Evolutionary conservation across 2,329 filamentous ascomycete genomes (phyloP).

Genomic region (Ophiocordyceps camponoti-rufipedis): DNA sequence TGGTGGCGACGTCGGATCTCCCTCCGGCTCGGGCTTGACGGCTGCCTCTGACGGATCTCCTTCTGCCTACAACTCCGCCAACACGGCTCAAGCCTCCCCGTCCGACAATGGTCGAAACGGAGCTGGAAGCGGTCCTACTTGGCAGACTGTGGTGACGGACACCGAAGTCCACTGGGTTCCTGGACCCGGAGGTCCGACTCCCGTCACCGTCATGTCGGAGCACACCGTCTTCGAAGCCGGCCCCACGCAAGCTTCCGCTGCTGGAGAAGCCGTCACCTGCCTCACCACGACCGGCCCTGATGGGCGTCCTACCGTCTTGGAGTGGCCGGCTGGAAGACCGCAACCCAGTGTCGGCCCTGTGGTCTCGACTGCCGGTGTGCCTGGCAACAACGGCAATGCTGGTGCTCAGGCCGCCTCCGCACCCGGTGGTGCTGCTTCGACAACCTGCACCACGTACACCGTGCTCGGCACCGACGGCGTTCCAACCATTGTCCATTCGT

Average conservation of each 20-base stretch:
- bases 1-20: slow-evolving; percentile 1
- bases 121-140: slow-evolving; percentile 1
- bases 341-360: slow-evolving; percentile 4
- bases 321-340: slow-evolving; percentile 2
- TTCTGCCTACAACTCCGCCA: background rate
- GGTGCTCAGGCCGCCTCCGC: slow-evolving; percentile 2
- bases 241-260: background rate
- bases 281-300: slow-evolving; percentile 7
- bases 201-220: slow-evolving; percentile 7
- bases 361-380: slow-evolving; percentile 2
- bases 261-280: slow-evolving; percentile 3
- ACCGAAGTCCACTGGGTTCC: slow-evolving; percentile 7
- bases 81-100: slow-evolving; percentile 1
- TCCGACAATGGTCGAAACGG: background rate
- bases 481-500: slow-evolving; percentile 11
- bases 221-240: slow-evolving; percentile 6
- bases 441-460: slow-evolving; percentile 11
- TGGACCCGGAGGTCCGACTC: slow-evolving; percentile 4
- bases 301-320: slow-evolving; percentile 11
- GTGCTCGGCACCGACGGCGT: slow-evolving; percentile 11
- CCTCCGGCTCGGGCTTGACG: background rate
- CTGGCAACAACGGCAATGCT: slow-evolving; percentile 2
- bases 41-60: background rate
- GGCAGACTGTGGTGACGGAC: slow-evolving; percentile 8
- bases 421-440: slow-evolving; percentile 1